phyloP scores from a whole-genome alignment of 345 rosid genomes.

The Brassica nigra region DNA sequence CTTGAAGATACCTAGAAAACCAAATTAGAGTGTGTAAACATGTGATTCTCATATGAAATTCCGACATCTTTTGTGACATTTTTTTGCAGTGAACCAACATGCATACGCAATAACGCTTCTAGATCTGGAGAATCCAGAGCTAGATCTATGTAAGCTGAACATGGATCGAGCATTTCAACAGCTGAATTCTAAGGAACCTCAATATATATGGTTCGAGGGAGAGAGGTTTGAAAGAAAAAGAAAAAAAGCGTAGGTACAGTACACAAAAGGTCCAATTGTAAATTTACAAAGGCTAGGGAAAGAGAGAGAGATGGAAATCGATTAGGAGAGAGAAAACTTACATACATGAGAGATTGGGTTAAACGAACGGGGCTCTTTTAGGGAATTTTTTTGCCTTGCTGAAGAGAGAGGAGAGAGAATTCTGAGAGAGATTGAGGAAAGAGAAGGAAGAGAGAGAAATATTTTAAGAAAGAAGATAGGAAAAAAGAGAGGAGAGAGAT shows the following conservation, averaged over 20 bases:
- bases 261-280: constrained; percentile 45
- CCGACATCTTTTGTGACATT: background rate
- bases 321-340: constrained; percentile 89
- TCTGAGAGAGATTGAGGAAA: constrained; percentile 50
- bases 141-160: constrained; percentile 48
- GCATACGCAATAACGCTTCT: constrained; percentile 41
- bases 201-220: background rate
- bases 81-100: constrained; percentile 15
- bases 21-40: constrained; percentile 8
- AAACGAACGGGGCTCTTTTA: constrained; percentile 25
- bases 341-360: constrained; percentile 77
- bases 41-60: background rate
- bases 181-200: background rate
- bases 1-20: constrained; percentile 18
- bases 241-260: constrained; percentile 40
- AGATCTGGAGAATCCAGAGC: constrained; percentile 30
- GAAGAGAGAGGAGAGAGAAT: constrained; percentile 65
- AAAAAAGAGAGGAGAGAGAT: constrained; percentile 30
- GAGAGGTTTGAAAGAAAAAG: background rate
- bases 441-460: constrained; percentile 47
- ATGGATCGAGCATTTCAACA: background rate
- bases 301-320: constrained; percentile 46
- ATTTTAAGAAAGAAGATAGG: constrained; percentile 27
- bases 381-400: constrained; percentile 60
- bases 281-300: constrained; percentile 25